These are phyloP conservation scores for Magnusiomyces magnusii DNA, from an alignment of 1,139 yeast genomes.

Conservation along the genomic window DNA sequence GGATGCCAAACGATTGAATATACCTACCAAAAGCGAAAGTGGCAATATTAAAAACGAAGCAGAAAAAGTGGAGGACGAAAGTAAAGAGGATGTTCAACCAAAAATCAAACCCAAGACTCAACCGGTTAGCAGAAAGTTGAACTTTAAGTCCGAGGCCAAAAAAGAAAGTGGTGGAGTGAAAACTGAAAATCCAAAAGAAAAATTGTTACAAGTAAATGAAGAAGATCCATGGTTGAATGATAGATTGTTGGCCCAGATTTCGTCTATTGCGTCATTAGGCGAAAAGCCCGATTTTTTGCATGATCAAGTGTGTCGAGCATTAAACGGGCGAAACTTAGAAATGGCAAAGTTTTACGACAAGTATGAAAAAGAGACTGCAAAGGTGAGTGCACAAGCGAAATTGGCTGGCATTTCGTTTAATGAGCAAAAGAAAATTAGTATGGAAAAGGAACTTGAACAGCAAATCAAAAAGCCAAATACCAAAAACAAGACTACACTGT, in stretches of 20 bases:
- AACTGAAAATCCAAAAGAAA: too few relatives aligned
- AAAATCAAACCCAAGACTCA: too few relatives aligned
- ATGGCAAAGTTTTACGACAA: not conserved
- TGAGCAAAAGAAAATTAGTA: not conserved
- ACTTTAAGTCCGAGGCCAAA: too few relatives aligned
- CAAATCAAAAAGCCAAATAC: not conserved
- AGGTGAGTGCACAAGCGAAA: not conserved
- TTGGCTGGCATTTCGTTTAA: not conserved
- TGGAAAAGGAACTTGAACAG: not conserved
- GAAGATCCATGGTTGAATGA: conserved; percentile 11
- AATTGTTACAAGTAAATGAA: too few relatives aligned
- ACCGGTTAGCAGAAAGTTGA: too few relatives aligned
- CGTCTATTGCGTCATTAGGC: conserved; percentile 28
- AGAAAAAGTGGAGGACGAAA: not conserved
- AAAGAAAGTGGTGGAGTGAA: too few relatives aligned
- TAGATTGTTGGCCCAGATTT: conserved; percentile 25
- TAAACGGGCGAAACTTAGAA: conserved; percentile 18
- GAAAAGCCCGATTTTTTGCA: conserved; percentile 22
- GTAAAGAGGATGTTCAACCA: too few relatives aligned
- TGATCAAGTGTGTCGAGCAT: conserved; percentile 18
- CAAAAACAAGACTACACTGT: not conserved
- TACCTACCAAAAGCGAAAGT: not conserved
- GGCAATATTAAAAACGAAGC: not conserved
- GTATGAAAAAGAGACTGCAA: not conserved
- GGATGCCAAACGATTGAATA: not conserved